phyloP scores from a whole-genome alignment of 352 stramenopile genomes.

The Pythium pyrilobum region DNA sequence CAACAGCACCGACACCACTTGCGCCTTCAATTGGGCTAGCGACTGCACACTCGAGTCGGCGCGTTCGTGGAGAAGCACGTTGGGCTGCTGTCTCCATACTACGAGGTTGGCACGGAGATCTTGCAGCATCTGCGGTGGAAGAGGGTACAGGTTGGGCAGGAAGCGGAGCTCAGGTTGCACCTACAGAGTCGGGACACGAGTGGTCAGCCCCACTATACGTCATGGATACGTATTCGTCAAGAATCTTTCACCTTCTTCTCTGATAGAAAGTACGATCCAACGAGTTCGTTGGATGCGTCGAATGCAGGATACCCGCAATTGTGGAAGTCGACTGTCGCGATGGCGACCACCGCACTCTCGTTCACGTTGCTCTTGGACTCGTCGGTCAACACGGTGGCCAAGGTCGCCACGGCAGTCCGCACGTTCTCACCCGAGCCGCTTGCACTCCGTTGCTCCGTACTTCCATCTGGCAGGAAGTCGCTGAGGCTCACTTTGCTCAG shows the following conservation, averaged over 20 bases:
- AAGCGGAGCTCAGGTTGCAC: slow-evolving; percentile 37
- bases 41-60: slow-evolving; percentile 1
- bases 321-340: slow-evolving; percentile 50
- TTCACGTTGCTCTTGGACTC: slow-evolving; percentile 24
- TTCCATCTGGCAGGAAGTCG: slow-evolving; percentile 26
- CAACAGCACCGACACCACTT: slow-evolving; percentile 6
- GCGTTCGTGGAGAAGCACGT: slow-evolving; percentile 7
- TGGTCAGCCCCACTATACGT: no score
- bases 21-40: slow-evolving; percentile 17
- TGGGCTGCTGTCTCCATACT: slow-evolving; percentile 22
- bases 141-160: slow-evolving; percentile 48
- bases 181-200: slow-evolving; percentile 12
- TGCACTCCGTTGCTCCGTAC: background rate
- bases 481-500: slow-evolving; percentile 52
- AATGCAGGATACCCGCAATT: slow-evolving; percentile 62
- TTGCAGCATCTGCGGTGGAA: slow-evolving; percentile 54
- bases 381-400: slow-evolving; percentile 30
- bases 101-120: slow-evolving; percentile 37
- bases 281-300: slow-evolving; percentile 30
- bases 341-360: slow-evolving; percentile 26
- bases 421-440: background rate
- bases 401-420: background rate
- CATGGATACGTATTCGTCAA: background rate
- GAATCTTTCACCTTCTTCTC: slow-evolving; percentile 22
- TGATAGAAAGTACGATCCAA: slow-evolving; percentile 59